Conservation (phyloP, 83 land plant species). For the Picea mariana region DNA sequence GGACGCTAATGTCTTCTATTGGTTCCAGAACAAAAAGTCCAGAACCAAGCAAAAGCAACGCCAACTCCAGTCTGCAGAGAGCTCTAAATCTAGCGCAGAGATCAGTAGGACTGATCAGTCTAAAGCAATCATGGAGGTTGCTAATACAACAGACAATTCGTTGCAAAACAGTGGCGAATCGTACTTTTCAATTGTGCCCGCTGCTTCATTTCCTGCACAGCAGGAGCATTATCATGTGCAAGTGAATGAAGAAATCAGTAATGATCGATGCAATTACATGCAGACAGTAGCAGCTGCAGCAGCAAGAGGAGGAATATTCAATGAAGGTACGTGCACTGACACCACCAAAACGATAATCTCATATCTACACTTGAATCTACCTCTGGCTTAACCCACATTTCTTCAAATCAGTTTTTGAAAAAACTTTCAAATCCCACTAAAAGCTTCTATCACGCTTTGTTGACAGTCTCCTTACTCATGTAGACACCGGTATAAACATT, state of each 20-base stretch:
- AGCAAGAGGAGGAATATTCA: background rate
- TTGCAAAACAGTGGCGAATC: background rate
- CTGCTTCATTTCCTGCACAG: background rate
- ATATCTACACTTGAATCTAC: background rate
- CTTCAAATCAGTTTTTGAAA: background rate
- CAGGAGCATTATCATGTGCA: background rate
- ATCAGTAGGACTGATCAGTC: background rate
- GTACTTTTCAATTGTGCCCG: background rate
- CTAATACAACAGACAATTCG: no score
- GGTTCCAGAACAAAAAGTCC: slow-evolving; percentile 88
- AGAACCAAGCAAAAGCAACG: slow-evolving; percentile 70
- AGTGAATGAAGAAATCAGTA: background rate
- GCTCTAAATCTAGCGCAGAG: background rate
- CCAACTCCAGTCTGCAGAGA: slow-evolving; percentile 29
- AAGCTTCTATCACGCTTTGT: no score
- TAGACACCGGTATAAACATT: no score
- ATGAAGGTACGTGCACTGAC: background rate
- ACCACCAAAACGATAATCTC: background rate
- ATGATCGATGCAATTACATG: background rate
- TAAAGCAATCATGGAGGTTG: no score
- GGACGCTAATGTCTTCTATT: slow-evolving; percentile 88
- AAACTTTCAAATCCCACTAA: no score
- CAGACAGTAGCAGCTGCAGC: no score
- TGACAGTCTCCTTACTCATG: no score
- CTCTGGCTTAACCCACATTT: background rate